phyloP scores from a whole-genome alignment of 306 rosid species.

The Calophaca sinica region DNA sequence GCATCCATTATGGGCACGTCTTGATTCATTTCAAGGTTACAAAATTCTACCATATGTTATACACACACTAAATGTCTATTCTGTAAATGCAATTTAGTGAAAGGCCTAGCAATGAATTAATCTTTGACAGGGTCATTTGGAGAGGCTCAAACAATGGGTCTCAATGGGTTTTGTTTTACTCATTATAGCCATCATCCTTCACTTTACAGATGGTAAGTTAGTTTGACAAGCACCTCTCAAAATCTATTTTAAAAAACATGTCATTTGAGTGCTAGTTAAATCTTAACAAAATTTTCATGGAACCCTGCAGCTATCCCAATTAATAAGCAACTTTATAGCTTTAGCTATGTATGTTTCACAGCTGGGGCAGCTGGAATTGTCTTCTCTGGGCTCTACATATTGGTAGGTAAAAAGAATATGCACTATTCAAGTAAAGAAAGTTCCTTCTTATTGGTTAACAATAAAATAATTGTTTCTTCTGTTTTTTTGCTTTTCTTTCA shows the following conservation, averaged over 20 bases:
- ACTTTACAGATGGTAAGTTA: slow-evolving; percentile 72
- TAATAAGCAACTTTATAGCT: slow-evolving; percentile 88
- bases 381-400: slow-evolving; percentile 75
- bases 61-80: neutral
- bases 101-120: slow-evolving; percentile 18
- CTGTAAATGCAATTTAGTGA: slow-evolving; percentile 32
- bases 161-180: slow-evolving; percentile 69
- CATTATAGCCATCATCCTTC: slow-evolving; percentile 73
- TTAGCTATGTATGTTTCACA: slow-evolving; percentile 92
- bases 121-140: slow-evolving; percentile 65
- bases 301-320: slow-evolving; percentile 76
- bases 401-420: slow-evolving; percentile 52
- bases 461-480: neutral
- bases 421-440: neutral
- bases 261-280: neutral
- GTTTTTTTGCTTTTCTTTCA: too few relatives aligned
- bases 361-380: slow-evolving; percentile 85
- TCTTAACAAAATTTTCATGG: slow-evolving; percentile 3
- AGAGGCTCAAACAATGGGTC: slow-evolving; percentile 89
- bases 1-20: slow-evolving; percentile 90
- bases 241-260: neutral
- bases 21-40: slow-evolving; percentile 87
- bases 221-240: neutral
- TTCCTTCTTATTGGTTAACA: neutral
- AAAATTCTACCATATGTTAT: slow-evolving; percentile 8